phyloP scores from a whole-genome alignment of 169 alveolate species.

The Miamiensis avidus region DNA sequence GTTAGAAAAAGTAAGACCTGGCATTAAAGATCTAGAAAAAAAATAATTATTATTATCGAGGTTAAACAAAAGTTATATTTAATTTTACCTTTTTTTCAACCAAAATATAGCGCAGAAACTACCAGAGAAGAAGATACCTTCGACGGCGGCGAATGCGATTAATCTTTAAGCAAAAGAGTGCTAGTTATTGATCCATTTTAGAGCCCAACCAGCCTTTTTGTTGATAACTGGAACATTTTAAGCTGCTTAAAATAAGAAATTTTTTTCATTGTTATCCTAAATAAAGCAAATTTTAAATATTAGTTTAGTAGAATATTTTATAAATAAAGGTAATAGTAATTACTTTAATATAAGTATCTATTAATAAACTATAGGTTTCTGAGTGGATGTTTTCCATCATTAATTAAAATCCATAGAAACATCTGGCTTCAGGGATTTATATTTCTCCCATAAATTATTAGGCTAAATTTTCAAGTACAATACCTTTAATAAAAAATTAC shows the following conservation, averaged over 20 bases:
- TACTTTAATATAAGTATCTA: conserved; percentile 77
- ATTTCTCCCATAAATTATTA: conserved; percentile 94
- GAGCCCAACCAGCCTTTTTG: conserved; percentile 97
- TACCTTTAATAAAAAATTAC: conserved; percentile 40
- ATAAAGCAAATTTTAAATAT: conserved; percentile 42
- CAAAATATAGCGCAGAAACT: conserved; percentile 98
- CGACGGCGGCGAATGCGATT: conserved; percentile 95
- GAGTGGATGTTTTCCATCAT: conserved; percentile 99
- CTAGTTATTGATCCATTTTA: conserved; percentile 95
- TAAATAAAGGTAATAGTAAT: too few relatives aligned
- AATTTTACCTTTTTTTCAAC: conserved; percentile 93
- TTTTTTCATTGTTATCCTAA: conserved; percentile 92
- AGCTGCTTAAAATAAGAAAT: conserved; percentile 93
- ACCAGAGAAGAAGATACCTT: conserved; percentile 98
- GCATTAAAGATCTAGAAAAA: conserved; percentile 33
- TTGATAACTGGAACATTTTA: conserved; percentile 92
- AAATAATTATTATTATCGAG: conserved; percentile 76
- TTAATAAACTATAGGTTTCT: conserved; percentile 94
- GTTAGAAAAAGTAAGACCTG: conserved; percentile 71
- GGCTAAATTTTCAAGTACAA: conserved; percentile 98
- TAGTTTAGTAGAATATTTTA: conserved; percentile 55
- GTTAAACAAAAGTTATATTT: conserved; percentile 96
- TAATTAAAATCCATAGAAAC: conserved; percentile 97
- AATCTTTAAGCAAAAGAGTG: conserved; percentile 96
- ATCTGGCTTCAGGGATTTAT: conserved; percentile 96